Evolutionary conservation across 306 rosid species (phyloP), one percentile per base, ranked within the genome.

Genomic region (Prunus salicina): DNA sequence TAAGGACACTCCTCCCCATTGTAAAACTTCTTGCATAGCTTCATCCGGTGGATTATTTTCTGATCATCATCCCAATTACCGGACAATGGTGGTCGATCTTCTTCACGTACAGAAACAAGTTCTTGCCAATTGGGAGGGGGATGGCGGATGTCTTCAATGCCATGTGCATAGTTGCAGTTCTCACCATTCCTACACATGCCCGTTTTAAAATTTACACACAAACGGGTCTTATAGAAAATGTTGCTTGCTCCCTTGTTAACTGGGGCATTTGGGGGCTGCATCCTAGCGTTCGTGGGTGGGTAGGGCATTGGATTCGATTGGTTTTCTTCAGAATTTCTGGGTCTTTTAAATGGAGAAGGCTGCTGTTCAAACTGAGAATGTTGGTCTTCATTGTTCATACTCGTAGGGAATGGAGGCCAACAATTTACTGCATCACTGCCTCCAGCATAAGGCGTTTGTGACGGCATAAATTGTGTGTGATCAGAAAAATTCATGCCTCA

Each of bases 61-160:
- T 89, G 94, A 78, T 96, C 98, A 12, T 93, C 98, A 62, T 88
- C 94, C 96, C 93, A 91, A 77, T 86, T 82, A n/a, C 73, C 89
- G 0, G 89, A 19, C 0, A 75, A 71, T 0, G 77, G 69, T 0
- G 77, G 72, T 71, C 80, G 67, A 58, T 90, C 96, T 6, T 86
- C 96, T 0, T 66, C 86, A 0, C 91, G 85, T 0, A 74, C 4
- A 3, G 97, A 90, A 9, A 93, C 86, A 45, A 92, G 77, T n/a
- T 89, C 97, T 79, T 89, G 98, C 99, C 99, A 96, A 86, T 96
- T 96, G n/a, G 97, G 88, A 0, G 98, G 98, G 6, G 99, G 97
- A 73, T 87, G 93, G 58, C 96, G 84, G 83, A 96, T 82, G 41
- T 96, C 99, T 6, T 89, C 98, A 58, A 75, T 41, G 19, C 99